These are phyloP conservation scores for Oldenlandia corymbosa DNA, from an alignment of 257 asterid species.

Conservation along the genomic window DNA sequence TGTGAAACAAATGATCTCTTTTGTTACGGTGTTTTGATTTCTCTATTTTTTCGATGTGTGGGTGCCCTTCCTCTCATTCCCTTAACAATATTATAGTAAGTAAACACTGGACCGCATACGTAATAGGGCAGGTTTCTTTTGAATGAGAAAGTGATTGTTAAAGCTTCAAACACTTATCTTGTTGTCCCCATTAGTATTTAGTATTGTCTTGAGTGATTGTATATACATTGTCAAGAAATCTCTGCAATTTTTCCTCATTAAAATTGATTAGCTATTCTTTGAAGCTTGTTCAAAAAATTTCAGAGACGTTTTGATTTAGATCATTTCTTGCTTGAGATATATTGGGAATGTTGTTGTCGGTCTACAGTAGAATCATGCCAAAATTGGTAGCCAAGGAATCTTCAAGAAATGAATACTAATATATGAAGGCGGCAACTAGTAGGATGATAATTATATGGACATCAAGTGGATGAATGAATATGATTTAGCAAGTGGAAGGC, in stretches of 20 bases:
- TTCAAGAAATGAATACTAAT: background rate
- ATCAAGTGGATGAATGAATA: no score
- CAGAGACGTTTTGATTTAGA: no score
- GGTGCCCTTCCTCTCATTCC: conserved; percentile 3
- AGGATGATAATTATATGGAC: no score
- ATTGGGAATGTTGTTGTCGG: no score
- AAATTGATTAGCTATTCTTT: background rate
- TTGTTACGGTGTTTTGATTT: background rate
- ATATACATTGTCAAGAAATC: no score
- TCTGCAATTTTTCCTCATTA: no score
- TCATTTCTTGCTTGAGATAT: no score
- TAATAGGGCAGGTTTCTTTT: background rate
- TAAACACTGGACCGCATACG: background rate
- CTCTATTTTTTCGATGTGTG: background rate
- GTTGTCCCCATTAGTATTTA: no score
- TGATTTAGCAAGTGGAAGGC: no score
- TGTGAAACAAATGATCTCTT: no score
- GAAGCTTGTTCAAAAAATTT: background rate
- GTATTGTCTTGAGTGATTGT: background rate
- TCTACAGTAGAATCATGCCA: background rate
- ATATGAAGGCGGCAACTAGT: no score
- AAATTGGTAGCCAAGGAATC: background rate
- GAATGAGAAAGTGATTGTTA: background rate
- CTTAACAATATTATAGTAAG: background rate
- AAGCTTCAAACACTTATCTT: background rate